Percentiles rank a stretch among this genome's conserved stretches.
Evolutionary conservation across 1,139 yeast species (phyloP).

Genomic region (Blastobotrys apis): DNA sequence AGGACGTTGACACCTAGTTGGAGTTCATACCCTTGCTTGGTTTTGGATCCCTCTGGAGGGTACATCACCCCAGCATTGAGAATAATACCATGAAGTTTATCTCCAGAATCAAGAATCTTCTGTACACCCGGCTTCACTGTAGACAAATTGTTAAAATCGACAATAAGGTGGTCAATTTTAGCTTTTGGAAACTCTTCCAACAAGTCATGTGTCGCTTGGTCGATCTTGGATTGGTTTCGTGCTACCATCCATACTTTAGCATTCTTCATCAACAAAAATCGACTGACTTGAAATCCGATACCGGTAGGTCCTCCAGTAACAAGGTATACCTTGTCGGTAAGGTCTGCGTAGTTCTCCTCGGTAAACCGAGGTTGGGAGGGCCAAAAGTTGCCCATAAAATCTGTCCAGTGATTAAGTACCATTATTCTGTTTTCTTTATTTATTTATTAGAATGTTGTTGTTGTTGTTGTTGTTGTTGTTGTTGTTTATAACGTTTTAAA

Average conservation of each 20-base stretch:
- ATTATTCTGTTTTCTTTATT: too few relatives aligned
- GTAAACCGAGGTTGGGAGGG: neutral
- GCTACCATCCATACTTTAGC: conserved; percentile 41
- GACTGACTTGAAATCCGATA: conserved; percentile 28
- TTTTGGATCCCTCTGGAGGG: conserved; percentile 14
- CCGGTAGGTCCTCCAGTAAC: conserved; percentile 38
- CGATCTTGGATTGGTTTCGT: conserved; percentile 38
- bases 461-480: too few relatives aligned
- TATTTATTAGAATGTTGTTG: too few relatives aligned
- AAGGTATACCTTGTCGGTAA: conserved; percentile 36
- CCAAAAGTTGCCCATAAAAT: neutral
- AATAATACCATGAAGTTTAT: conserved; percentile 29
- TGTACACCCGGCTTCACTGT: conserved; percentile 43
- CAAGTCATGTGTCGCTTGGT: conserved; percentile 36
- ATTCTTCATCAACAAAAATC: conserved; percentile 23
- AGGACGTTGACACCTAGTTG: conserved; percentile 52
- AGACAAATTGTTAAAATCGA: conserved; percentile 46
- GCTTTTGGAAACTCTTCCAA: conserved; percentile 28
- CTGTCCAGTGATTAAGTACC: neutral
- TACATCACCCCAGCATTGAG: conserved; percentile 22
- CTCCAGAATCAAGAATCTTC: conserved; percentile 30
- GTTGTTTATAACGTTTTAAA: too few relatives aligned
- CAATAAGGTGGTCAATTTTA: conserved; percentile 24
- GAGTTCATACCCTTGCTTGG: conserved; percentile 46
- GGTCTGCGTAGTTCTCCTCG: conserved; percentile 41